Evolutionary conservation across 805 yeast genomes (phyloP).

Genomic region (Teunomyces tritomae): DNA sequence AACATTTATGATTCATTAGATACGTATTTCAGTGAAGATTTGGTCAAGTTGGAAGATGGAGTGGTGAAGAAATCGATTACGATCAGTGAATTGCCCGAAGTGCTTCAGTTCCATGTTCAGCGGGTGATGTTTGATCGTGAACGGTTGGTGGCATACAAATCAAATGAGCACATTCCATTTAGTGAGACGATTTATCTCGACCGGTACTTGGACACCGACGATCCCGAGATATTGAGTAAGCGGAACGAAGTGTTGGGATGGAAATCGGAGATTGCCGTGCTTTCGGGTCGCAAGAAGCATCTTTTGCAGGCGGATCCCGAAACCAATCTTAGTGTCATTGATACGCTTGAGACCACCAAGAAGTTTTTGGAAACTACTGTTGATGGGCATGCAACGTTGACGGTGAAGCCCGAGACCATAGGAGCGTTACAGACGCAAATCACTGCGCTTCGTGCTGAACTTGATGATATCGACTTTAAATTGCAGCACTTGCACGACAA

Average conservation of each 20-base stretch:
- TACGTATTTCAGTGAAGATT: conserved; percentile 73
- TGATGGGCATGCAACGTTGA: conserved; percentile 28
- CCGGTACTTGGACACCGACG: conserved; percentile 74
- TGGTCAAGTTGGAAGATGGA: conserved; percentile 67
- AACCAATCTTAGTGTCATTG: conserved; percentile 34
- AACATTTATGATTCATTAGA: conserved; percentile 90
- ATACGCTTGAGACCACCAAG: conserved; percentile 50
- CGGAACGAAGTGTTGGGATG: conserved; percentile 59
- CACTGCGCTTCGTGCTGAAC: conserved; percentile 43
- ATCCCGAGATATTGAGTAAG: conserved; percentile 49
- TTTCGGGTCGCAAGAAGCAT: conserved; percentile 41
- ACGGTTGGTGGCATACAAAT: conserved; percentile 72
- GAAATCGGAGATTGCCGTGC: conserved; percentile 51
- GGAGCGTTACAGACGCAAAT: conserved; percentile 48
- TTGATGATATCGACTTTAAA: conserved; percentile 39
- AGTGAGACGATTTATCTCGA: conserved; percentile 79
- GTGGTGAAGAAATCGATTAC: conserved; percentile 71
- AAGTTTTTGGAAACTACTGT: conserved; percentile 51
- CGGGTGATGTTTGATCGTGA: conserved; percentile 86
- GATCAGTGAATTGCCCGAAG: conserved; percentile 68
- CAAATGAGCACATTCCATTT: conserved; percentile 78
- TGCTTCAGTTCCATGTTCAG: conserved; percentile 89
- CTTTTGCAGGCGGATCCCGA: conserved; percentile 42
- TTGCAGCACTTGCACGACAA: conserved; percentile 45
- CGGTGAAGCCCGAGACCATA: conserved; percentile 47